Percentiles rank a stretch among this genome's conserved stretches.
Conservation (phyloP, 805 yeast genomes). For the Blastobotrys americana region DNA sequence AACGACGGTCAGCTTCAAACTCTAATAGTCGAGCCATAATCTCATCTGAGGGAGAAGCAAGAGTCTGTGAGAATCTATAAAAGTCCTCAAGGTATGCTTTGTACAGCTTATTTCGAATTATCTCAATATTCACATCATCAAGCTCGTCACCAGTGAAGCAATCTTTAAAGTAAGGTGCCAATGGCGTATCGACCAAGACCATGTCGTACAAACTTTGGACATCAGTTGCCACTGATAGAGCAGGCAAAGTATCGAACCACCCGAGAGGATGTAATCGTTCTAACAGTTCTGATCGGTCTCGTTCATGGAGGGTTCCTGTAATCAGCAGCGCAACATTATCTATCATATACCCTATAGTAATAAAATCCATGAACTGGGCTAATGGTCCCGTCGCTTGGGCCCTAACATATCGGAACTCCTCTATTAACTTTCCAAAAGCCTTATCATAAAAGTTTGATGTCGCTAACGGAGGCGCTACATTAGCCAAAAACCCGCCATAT, state of each 20-base stretch:
- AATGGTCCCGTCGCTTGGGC: slow-evolving; percentile 77
- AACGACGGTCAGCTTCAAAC: slow-evolving; percentile 93
- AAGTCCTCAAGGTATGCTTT: slow-evolving; percentile 92
- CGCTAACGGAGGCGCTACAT: slow-evolving; percentile 73
- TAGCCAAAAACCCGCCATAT: slow-evolving; percentile 82
- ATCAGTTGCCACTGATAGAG: slow-evolving; percentile 90
- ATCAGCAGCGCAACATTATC: slow-evolving; percentile 94
- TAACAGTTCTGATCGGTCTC: slow-evolving; percentile 83
- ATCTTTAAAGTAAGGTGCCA: slow-evolving; percentile 92
- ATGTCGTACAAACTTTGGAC: slow-evolving; percentile 87
- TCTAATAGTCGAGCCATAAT: slow-evolving; percentile 69
- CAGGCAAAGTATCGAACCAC: slow-evolving; percentile 97
- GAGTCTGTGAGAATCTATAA: slow-evolving; percentile 53
- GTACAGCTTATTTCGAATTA: slow-evolving; percentile 84
- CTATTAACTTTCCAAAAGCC: slow-evolving; percentile 64
- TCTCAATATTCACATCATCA: slow-evolving; percentile 93
- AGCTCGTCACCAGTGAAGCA: slow-evolving; percentile 77
- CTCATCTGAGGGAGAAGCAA: slow-evolving; percentile 71
- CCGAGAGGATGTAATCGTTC: slow-evolving; percentile 94
- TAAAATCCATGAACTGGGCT: slow-evolving; percentile 79
- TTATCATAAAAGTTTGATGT: slow-evolving; percentile 81
- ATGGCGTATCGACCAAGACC: slow-evolving; percentile 91
- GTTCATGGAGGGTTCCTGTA: slow-evolving; percentile 92
- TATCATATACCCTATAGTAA: slow-evolving; percentile 96
- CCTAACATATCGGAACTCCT: slow-evolving; percentile 78